Base-by-base conservation (phyloP, 2,329 filamentous ascomycete genomes). In the Penicillium sp. region DNA sequence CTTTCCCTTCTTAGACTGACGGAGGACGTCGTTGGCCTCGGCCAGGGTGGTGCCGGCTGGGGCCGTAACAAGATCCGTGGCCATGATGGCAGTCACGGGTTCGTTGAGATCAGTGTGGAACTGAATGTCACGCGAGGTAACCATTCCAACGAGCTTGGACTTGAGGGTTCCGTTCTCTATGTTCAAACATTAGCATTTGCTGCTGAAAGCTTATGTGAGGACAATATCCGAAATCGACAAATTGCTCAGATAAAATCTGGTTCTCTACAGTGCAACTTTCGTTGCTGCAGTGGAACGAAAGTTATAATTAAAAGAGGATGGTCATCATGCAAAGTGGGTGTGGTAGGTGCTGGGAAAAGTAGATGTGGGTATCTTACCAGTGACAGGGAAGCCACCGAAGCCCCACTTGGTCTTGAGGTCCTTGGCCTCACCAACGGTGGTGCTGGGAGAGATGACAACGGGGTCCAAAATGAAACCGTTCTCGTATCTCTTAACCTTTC, bases 211-310 rank as follows among this genome's bases (percentile, higher is more conserved):
- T 43, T 19, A 41, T 53, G 47, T 61, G 42, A 57, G 35, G 31
- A 36, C 49, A 52, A 57, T 50, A 57, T 51, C 41, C 41, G 21
- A 49, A 53, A 55, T 50, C 55, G 45, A 29, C 50, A 59, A 52
- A 52, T 42, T 66, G 67, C 64, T 84, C 82, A 84, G 79, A 78
- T 75, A 74, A 77, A 76, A 76, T 77, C 72, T 56, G 73, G 79
- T 78, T 82, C 79, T 96, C 92, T 91, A 85, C 92, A 96, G 82
- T 84, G 91, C 90, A 85, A 84, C 74, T 87, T 81, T 84, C 83
- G 88, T 90, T 89, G 86, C 88, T 96, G 84, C 91, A 91, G 94
- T 93, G 93, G 94, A 99, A 99, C 94, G 94, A 99, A 99, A 99
- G 94, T 97, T 97, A 97, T 89, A 86, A 81, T 75, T 70, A 71